Evolutionary conservation across 2,329 filamentous ascomycete genomes (phyloP).

Genomic region (Blastomyces parvus): DNA sequence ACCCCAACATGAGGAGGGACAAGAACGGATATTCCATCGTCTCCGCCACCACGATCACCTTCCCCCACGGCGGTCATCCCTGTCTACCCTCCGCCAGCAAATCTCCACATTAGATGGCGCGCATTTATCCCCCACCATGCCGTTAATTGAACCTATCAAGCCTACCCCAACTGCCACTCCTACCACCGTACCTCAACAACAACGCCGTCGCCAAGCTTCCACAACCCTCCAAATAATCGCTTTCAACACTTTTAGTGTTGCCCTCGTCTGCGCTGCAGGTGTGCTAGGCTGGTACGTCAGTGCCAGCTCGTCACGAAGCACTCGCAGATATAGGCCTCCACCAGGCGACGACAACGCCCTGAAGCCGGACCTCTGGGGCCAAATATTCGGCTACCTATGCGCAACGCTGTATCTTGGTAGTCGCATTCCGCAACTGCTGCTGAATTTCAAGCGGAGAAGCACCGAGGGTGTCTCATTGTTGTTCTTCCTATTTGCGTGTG

Average conservation of each 20-base stretch:
- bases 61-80: constrained; percentile 11
- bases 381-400: constrained; percentile 90
- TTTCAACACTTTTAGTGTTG: constrained; percentile 65
- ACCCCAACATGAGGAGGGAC: constrained; percentile 10
- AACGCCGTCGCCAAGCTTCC: constrained; percentile 23
- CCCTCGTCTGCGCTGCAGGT: constrained; percentile 76
- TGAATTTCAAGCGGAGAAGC: constrained; percentile 86
- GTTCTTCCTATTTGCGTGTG: constrained; percentile 93
- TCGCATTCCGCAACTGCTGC: constrained; percentile 76
- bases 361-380: constrained; percentile 65
- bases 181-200: constrained; percentile 11
- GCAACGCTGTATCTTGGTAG: constrained; percentile 81
- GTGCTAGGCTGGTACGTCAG: constrained; percentile 77
- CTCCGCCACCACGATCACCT: neutral
- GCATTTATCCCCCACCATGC: constrained; percentile 73
- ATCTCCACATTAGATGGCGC: constrained; percentile 51
- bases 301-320: constrained; percentile 35
- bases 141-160: constrained; percentile 52
- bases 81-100: constrained; percentile 33
- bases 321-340: constrained; percentile 14
- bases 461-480: constrained; percentile 89
- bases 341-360: constrained; percentile 36
- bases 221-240: constrained; percentile 42
- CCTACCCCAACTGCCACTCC: constrained; percentile 20
- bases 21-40: neutral